phyloP scores from a whole-genome alignment of 2,329 filamentous ascomycete species.

The Colletotrichum kahawae region DNA sequence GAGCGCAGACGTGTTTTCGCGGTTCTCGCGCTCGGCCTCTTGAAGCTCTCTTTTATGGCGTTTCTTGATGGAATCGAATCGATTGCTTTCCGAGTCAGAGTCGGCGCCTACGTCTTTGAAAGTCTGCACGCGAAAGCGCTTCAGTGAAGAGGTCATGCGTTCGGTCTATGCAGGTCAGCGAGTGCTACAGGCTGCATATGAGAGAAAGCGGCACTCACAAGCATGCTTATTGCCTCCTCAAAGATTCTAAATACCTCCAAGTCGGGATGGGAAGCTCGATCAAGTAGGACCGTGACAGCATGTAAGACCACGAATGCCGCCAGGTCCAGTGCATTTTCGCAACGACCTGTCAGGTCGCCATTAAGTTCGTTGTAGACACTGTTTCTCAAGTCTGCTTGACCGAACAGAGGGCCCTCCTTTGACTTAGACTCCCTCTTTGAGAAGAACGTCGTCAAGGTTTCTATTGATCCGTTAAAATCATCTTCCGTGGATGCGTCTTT shows the following conservation, averaged over 20 bases:
- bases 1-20: conserved; percentile 66
- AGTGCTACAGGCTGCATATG: not conserved
- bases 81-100: conserved; percentile 43
- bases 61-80: conserved; percentile 47
- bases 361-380: conserved; percentile 71
- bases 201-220: conserved; percentile 43
- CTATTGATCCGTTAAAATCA: conserved; percentile 31
- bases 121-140: conserved; percentile 63
- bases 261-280: conserved; percentile 63
- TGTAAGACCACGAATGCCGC: conserved; percentile 67
- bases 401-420: conserved; percentile 59
- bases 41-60: conserved; percentile 39
- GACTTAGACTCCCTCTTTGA: conserved; percentile 59
- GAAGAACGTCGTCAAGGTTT: conserved; percentile 60
- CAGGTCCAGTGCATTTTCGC: conserved; percentile 66
- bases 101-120: conserved; percentile 43
- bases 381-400: conserved; percentile 66
- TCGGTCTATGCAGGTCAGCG: conserved; percentile 51
- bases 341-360: conserved; percentile 65
- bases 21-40: conserved; percentile 59
- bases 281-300: conserved; percentile 65
- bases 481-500: too few relatives aligned
- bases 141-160: conserved; percentile 66
- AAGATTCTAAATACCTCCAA: conserved; percentile 70
- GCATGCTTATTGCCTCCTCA: conserved; percentile 67